Base-by-base conservation (phyloP, 2,329 filamentous ascomycete genomes). In the Passalora sequoiae region DNA sequence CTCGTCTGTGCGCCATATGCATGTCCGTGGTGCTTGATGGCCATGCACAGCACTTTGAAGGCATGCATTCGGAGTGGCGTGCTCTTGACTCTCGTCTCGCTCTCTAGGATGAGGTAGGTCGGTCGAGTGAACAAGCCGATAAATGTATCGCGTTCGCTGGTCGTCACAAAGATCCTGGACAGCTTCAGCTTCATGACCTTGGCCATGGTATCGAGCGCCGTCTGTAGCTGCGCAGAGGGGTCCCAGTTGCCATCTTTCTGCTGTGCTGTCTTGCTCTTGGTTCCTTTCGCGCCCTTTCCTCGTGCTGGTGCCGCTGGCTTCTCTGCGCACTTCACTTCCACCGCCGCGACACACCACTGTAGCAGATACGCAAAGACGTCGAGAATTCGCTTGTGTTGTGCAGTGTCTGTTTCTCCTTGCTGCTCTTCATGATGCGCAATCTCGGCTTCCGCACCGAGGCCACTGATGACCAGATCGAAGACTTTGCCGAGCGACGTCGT, bases 1-100 rank as follows among this genome's bases (percentile, higher is more conserved):
- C 89, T 94, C 36, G 94, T 97, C 74, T 98, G 92, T 1, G 92
- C 92, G 39, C 86, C 89, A 63, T 95, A 96, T 55, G 85, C 92
- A 66, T 98, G 92, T 1, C 92, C 92, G 63, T 98, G 92, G 61
- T 97, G 89, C 70, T 98, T 98, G 47, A 98, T 82, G 25, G 94
- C 89, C 56, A 97, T 87, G 62, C 92, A 98, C 6, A 98, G 72
- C 15, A 97, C 89, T 66, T 95, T 95, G 75, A 96, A 98, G 44
- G 86, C 86, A 68, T 97, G 89, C 87, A 97, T 97, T 36, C 89
- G 81, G 49, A 97, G 91, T 4, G 84, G 74, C 19, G 83, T 92
- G 58, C 78, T 86, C 72, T 97, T 98, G 53, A 89, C 84, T 49
- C 92, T 80, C 61, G 89, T 83, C 66, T 98, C 92, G 65, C 86